Percentiles rank a stretch among this genome's conserved stretches.
Evolutionary conservation across 1,284 basidiomycete species (phyloP).

Genomic region (Malassezia cuniculi): DNA sequence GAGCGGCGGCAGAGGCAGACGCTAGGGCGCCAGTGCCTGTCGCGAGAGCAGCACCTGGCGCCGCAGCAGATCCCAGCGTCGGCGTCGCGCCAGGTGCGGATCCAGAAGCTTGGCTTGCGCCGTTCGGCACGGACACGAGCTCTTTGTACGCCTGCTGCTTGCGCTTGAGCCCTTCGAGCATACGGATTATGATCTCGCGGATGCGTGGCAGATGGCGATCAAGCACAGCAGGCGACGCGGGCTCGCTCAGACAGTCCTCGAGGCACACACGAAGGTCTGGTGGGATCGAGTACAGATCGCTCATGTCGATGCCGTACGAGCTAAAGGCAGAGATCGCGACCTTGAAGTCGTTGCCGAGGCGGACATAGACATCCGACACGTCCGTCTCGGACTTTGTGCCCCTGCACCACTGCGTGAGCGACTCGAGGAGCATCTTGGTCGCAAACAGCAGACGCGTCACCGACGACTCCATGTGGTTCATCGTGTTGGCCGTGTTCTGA

Average conservation of each 20-base stretch:
- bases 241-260: conserved; percentile 78
- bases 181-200: conserved; percentile 77
- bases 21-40: neutral
- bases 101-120: conserved; percentile 4
- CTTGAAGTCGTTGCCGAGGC: conserved; percentile 93
- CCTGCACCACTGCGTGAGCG: conserved; percentile 57
- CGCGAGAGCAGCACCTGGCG: neutral
- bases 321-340: conserved; percentile 77
- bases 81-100: no score
- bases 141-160: conserved; percentile 68
- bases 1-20: neutral
- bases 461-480: conserved; percentile 61
- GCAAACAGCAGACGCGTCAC: conserved; percentile 86
- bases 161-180: conserved; percentile 75
- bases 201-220: conserved; percentile 81
- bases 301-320: conserved; percentile 75
- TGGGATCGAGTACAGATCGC: conserved; percentile 76
- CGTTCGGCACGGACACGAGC: conserved; percentile 25
- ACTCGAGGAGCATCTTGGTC: conserved; percentile 84
- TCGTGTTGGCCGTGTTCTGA: neutral
- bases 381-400: conserved; percentile 62
- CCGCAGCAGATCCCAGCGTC: neutral
- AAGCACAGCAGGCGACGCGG: conserved; percentile 70
- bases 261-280: conserved; percentile 75
- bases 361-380: conserved; percentile 93